These are phyloP conservation scores for Neofusicoccum sp. DNA, from an alignment of 2,329 filamentous ascomycete genomes.

Conservation along the genomic window DNA sequence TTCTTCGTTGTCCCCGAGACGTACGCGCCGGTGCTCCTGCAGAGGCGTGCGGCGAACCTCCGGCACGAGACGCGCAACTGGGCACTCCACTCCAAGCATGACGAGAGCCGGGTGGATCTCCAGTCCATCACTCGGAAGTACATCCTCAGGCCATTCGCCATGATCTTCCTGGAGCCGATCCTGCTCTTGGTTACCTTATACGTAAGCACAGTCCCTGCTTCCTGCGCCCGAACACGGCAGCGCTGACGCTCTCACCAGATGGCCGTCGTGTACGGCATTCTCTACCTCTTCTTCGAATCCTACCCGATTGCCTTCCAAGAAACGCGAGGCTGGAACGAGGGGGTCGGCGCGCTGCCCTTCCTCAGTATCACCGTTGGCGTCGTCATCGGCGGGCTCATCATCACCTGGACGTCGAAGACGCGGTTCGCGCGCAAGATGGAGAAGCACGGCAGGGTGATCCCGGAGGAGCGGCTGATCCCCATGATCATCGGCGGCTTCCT, in stretches of 20 bases:
- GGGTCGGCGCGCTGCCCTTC: constrained; percentile 44
- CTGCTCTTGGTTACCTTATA: constrained; percentile 48
- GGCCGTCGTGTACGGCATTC: constrained; percentile 40
- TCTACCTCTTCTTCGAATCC: constrained; percentile 50
- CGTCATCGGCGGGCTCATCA: constrained; percentile 30
- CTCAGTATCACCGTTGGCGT: constrained; percentile 44
- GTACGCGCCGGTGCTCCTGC: constrained; percentile 49
- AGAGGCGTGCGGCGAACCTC: constrained; percentile 48
- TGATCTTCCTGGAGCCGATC: constrained; percentile 51
- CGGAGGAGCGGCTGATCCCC: constrained; percentile 48
- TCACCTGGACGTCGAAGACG: constrained; percentile 34
- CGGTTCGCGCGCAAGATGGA: constrained; percentile 32
- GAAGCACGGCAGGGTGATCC: constrained; percentile 34
- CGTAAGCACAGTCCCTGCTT: constrained; percentile 2
- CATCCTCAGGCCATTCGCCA: constrained; percentile 44
- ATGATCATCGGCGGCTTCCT: constrained; percentile 55
- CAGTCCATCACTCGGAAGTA: constrained; percentile 44
- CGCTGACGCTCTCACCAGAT: neutral
- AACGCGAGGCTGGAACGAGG: constrained; percentile 41
- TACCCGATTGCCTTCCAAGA: constrained; percentile 48
- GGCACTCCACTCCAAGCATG: constrained; percentile 45
- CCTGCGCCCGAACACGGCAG: neutral
- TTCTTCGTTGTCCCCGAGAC: constrained; percentile 53
- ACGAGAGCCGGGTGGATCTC: constrained; percentile 42
- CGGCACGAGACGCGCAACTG: constrained; percentile 49